These are phyloP conservation scores for Arthrobotrys conoides DNA, from an alignment of 2,329 filamentous ascomycete species.

Conservation along the genomic window DNA sequence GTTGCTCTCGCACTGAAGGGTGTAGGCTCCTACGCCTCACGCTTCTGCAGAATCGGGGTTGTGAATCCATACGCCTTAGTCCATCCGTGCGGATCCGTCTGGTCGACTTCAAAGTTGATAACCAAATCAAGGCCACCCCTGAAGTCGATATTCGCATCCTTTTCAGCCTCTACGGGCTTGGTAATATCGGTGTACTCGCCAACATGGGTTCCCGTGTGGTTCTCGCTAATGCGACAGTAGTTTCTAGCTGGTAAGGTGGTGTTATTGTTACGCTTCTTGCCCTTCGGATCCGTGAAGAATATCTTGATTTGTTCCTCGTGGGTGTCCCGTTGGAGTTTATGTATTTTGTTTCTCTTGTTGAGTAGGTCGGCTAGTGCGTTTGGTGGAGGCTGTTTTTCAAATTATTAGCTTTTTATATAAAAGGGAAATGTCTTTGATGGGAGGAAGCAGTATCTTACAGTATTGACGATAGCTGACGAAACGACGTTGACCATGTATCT, in stretches of 20 bases:
- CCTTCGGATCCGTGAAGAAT: constrained; percentile 89
- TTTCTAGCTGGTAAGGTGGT: constrained; percentile 82
- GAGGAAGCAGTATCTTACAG: constrained; percentile 70
- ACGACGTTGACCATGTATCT: constrained; percentile 97
- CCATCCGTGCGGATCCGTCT: constrained; percentile 86
- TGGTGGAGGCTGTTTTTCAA: constrained; percentile 39
- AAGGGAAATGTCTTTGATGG: constrained; percentile 77
- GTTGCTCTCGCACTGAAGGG: constrained; percentile 40
- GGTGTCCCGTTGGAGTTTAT: constrained; percentile 80
- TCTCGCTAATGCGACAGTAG: constrained; percentile 93
- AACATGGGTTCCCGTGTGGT: constrained; percentile 73
- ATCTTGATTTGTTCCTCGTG: constrained; percentile 97
- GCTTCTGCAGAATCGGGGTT: constrained; percentile 77
- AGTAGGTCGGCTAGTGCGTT: constrained; percentile 81
- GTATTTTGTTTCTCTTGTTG: constrained; percentile 89
- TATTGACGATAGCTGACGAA: constrained; percentile 93
- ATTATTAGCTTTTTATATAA: constrained; percentile 22
- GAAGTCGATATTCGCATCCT: constrained; percentile 66
- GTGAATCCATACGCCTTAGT: constrained; percentile 89
- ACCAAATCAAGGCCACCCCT: constrained; percentile 85
- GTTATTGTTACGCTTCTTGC: constrained; percentile 90
- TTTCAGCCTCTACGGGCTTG: constrained; percentile 56
- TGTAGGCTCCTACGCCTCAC: constrained; percentile 46
- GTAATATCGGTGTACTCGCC: constrained; percentile 59
- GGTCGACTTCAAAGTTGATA: constrained; percentile 89